A percentile compares a stretch with the other conserved stretches of the same genome.
Evolutionary conservation across 73 alveolate species (phyloP).

Genomic region (Paramecium primaurelia): DNA sequence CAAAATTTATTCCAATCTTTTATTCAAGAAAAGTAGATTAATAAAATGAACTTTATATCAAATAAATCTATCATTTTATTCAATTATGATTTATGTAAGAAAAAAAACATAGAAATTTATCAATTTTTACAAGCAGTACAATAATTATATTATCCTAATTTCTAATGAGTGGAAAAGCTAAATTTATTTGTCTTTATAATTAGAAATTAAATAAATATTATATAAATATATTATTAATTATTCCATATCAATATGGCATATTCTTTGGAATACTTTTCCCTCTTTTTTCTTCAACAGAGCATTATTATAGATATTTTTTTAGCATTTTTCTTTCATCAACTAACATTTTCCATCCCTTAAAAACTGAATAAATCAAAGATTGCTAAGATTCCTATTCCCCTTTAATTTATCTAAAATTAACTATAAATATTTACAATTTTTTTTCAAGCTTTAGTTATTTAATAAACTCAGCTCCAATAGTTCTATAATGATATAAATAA

Average conservation of each 20-base stretch:
- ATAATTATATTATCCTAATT: not conserved
- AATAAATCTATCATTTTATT: too few relatives aligned
- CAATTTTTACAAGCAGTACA: too few relatives aligned
- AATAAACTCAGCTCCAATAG: not conserved
- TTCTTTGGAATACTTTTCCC: not conserved
- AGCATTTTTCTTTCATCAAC: conserved; percentile 30
- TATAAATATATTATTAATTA: not conserved
- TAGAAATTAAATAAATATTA: not conserved
- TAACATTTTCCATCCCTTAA: conserved; percentile 15
- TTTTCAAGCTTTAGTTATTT: not conserved
- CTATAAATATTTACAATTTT: not conserved
- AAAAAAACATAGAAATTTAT: not conserved
- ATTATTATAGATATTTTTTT: not conserved
- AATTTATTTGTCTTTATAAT: not conserved
- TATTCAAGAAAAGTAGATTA: too few relatives aligned
- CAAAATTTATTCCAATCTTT: too few relatives aligned
- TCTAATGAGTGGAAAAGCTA: not conserved
- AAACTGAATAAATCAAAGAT: not conserved
- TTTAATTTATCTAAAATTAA: not conserved
- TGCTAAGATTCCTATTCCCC: not conserved
- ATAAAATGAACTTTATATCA: too few relatives aligned
- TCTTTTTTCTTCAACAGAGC: not conserved
- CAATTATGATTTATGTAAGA: not conserved
- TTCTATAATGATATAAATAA: not conserved
- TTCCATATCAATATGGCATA: conserved; percentile 38